Base-by-base conservation (phyloP, 1,284 basidiomycete species). In the Ustanciosporium gigantosporum region DNA sequence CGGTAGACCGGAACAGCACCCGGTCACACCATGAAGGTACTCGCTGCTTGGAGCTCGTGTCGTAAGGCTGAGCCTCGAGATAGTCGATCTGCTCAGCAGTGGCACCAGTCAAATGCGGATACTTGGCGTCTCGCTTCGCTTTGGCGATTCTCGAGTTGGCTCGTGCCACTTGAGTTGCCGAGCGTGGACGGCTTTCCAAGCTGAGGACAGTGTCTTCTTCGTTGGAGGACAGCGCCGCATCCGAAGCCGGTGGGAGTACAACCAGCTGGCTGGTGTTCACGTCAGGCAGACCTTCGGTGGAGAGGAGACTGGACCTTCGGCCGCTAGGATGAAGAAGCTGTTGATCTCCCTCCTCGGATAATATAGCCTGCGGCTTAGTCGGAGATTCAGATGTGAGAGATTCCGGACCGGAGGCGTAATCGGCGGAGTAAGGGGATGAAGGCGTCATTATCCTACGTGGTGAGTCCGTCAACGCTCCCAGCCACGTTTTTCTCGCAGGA, bases 31-130 rank as follows among this genome's bases (percentile, higher is more conserved):
- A 82, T 35, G 78, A 80, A 0, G 81, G 81, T 1, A 82, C 80
- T 17, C 81, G 69, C 65, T 82, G 81, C 66, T 82, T 82, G 43
- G 81, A 79, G 20, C 78, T 80, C 15, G 79, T 79, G 46, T 82
- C 81, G 66, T 82, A 82, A 4, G 79, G 78, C 15, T 81, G 80
- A 49, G 35, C 57, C 46, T 67, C 70, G 22, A 61, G 40, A n/a
- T 40, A 61, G 47, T 61, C 51, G 20, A 61, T 61, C 38, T 61
- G 58, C 31, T 61, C 58, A 1, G 58, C 64, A 3, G 49, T 57
- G 4, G 57, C 57, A 5, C 58, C 58, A 1, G 51, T 61, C 31
- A 61, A 27, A 15, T 61, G 58, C 17, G 52, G 59, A 23, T 62
- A 57, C 32, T 53, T 62, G 27, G 53, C 59, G 1, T 62, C 52